Conservation (phyloP, 768 basidiomycete species). For the Tephrocybe sp. region DNA sequence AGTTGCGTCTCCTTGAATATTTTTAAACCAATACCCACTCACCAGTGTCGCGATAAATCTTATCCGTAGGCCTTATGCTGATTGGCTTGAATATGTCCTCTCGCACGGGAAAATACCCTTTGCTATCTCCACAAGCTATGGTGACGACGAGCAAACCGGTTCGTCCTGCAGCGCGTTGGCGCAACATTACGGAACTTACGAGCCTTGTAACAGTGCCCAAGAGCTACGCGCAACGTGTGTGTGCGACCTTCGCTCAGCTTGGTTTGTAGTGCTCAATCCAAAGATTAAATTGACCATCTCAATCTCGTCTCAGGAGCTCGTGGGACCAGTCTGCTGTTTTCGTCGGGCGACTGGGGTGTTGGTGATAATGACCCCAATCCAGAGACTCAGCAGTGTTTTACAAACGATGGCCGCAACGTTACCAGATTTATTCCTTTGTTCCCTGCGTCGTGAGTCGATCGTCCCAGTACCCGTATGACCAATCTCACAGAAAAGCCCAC, state of each 20-base stretch:
- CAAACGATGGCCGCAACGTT: conserved; percentile 55
- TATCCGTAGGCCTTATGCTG: conserved; percentile 27
- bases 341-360: conserved; percentile 65
- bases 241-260: conserved; percentile 57
- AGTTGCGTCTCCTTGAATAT: conserved; percentile 22
- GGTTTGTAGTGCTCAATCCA: conserved; percentile 29
- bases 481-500: neutral
- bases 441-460: conserved; percentile 44
- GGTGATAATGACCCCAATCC: conserved; percentile 56
- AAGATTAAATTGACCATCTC: neutral
- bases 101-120: conserved; percentile 43
- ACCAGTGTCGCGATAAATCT: neutral
- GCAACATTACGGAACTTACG: neutral
- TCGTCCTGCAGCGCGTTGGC: neutral
- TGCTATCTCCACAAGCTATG: conserved; percentile 67
- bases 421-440: conserved; percentile 54
- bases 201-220: conserved; percentile 43
- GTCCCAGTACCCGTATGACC: conserved; percentile 28
- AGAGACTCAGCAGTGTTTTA: conserved; percentile 47
- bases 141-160: conserved; percentile 69
- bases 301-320: conserved; percentile 42
- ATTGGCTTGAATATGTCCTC: conserved; percentile 59
- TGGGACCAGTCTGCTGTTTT: conserved; percentile 59
- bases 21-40: neutral
- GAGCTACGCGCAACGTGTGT: conserved; percentile 51